A percentile compares a stretch with the other conserved stretches of the same genome.
Conservation (phyloP, 495 filamentous ascomycete genomes). For the Penicillium paradoxum region DNA sequence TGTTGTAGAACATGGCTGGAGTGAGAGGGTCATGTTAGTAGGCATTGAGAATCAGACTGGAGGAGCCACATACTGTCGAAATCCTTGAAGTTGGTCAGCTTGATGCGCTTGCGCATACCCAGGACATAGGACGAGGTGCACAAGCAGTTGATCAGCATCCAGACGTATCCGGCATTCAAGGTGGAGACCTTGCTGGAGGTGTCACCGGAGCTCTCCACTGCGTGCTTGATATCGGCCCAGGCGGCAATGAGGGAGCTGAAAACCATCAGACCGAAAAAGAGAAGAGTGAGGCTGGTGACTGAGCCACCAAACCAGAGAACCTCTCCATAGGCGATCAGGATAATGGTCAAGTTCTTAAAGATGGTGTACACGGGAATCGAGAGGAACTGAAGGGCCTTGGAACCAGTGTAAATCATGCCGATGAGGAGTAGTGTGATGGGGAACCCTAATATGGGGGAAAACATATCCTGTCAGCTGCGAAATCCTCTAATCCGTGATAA, state of each 20-base stretch:
- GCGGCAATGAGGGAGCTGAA: conserved; percentile 90
- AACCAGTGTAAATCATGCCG: conserved; percentile 98
- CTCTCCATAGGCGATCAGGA: conserved; percentile 97
- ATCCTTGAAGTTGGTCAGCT: conserved; percentile 99
- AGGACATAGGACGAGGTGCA: conserved; percentile 89
- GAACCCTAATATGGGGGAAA: conserved; percentile 62
- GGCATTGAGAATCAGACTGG: neutral
- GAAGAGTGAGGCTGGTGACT: conserved; percentile 78
- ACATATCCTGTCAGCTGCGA: conserved; percentile 19
- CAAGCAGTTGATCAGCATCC: conserved; percentile 97
- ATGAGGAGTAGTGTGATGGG: conserved; percentile 94
- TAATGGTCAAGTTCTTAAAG: conserved; percentile 99
- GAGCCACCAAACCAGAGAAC: conserved; percentile 98
- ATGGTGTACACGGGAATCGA: conserved; percentile 99
- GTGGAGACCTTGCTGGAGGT: conserved; percentile 76
- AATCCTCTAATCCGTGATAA: neutral
- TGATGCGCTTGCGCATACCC: conserved; percentile 96
- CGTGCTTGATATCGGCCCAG: conserved; percentile 96
- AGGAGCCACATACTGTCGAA: conserved; percentile 78
- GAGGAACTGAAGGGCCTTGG: conserved; percentile 93
- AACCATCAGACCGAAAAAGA: conserved; percentile 98
- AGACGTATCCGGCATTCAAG: conserved; percentile 91
- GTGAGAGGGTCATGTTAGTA: conserved; percentile 25
- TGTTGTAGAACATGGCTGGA: conserved; percentile 99
- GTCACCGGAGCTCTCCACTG: conserved; percentile 56